Conservation (phyloP, 1,284 basidiomycete genomes). For the Puccinia coronata region DNA sequence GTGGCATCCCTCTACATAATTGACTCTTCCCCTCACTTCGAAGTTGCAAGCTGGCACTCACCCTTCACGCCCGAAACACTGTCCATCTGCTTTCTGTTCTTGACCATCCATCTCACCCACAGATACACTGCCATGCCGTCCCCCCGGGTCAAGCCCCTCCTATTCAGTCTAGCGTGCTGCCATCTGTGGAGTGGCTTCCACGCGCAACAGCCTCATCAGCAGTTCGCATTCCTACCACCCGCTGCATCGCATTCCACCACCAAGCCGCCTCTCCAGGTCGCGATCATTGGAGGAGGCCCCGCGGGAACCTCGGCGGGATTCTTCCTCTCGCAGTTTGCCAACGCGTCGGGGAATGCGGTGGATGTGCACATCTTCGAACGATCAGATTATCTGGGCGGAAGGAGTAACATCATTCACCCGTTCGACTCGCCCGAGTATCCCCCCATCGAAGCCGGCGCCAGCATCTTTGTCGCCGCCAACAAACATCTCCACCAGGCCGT, state of each 20-base stretch:
- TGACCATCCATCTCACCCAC: not conserved
- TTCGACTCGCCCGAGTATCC: slow-evolving; percentile 68
- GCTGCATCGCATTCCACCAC: not conserved
- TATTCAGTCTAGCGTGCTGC: not conserved
- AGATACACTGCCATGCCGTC: not conserved
- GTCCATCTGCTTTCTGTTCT: not conserved
- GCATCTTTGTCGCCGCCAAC: slow-evolving; percentile 73
- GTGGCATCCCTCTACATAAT: too few relatives aligned
- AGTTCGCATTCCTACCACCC: not conserved
- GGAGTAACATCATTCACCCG: slow-evolving; percentile 75
- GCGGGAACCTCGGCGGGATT: slow-evolving; percentile 81
- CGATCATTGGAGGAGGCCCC: slow-evolving; percentile 84
- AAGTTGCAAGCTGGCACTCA: too few relatives aligned
- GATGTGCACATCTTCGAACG: slow-evolving; percentile 33
- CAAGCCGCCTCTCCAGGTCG: slow-evolving; percentile 61
- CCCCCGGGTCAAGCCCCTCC: not conserved
- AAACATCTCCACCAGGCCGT: slow-evolving; percentile 63
- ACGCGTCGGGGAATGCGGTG: slow-evolving; percentile 22
- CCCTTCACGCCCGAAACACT: too few relatives aligned
- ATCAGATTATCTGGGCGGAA: slow-evolving; percentile 59
- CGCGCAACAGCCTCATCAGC: not conserved
- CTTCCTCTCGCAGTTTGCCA: slow-evolving; percentile 66
- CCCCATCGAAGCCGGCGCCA: slow-evolving; percentile 79
- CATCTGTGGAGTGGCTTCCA: not conserved
- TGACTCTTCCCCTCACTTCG: too few relatives aligned